A percentile compares a stretch with the other conserved stretches of the same genome.
phyloP scores from a whole-genome alignment of 2,329 filamentous ascomycete species.

The Aspergillus oerlinghausenensis region DNA sequence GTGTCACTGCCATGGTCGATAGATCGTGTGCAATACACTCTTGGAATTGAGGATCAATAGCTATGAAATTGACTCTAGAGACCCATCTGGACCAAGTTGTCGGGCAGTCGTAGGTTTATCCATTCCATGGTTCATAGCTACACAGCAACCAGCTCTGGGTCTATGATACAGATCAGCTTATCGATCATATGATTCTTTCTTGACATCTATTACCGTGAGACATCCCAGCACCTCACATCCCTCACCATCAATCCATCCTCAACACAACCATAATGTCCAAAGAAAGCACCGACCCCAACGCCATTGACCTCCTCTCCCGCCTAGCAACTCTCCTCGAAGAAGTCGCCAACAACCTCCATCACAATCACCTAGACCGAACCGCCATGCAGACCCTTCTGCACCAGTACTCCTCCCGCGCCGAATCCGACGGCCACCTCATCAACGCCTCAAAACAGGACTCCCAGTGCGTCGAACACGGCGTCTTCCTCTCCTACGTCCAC shows the following conservation, averaged over 20 bases:
- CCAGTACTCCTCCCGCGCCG: slow-evolving; percentile 14
- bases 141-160: background rate
- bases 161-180: background rate
- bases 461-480: slow-evolving; percentile 6
- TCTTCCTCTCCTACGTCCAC: slow-evolving; percentile 11
- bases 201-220: background rate
- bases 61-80: background rate
- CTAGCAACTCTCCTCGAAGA: background rate
- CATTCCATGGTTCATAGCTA: background rate
- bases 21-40: background rate
- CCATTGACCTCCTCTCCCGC: slow-evolving; percentile 2
- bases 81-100: background rate
- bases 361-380: slow-evolving; percentile 12
- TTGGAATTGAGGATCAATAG: background rate
- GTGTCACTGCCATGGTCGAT: no score
- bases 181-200: background rate
- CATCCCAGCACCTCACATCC: background rate
- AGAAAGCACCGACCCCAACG: background rate
- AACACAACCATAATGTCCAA: background rate
- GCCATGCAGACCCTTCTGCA: slow-evolving; percentile 8
- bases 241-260: background rate
- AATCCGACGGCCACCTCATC: slow-evolving; percentile 13
- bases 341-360: slow-evolving; percentile 7
- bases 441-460: slow-evolving; percentile 5
- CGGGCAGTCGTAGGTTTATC: background rate